Conservation (phyloP, 768 basidiomycete species). For the Boletus reticuloceps region DNA sequence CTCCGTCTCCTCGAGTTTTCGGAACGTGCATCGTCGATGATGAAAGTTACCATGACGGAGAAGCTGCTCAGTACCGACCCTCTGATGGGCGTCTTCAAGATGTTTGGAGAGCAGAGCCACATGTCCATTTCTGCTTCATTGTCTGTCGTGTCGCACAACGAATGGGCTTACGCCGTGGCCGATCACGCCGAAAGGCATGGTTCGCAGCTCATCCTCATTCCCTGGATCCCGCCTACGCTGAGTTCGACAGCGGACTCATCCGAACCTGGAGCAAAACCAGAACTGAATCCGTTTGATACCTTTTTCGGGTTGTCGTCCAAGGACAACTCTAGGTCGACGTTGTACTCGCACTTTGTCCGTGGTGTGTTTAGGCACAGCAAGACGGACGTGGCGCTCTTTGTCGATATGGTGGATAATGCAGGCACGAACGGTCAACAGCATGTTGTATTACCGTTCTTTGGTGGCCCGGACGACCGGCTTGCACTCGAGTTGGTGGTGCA, state of each 20-base stretch:
- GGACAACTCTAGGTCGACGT: constrained; percentile 51
- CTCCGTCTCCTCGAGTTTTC: constrained; percentile 89
- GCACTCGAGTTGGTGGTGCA: constrained; percentile 82
- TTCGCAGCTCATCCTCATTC: constrained; percentile 77
- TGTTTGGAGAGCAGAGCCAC: constrained; percentile 70
- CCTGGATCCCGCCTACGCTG: constrained; percentile 64
- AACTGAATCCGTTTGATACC: constrained; percentile 70
- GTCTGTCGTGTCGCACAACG: constrained; percentile 71
- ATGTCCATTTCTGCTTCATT: constrained; percentile 67
- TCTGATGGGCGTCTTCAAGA: constrained; percentile 68
- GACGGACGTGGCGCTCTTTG: constrained; percentile 79
- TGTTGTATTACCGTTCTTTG: constrained; percentile 87
- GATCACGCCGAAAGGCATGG: constrained; percentile 53
- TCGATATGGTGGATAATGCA: constrained; percentile 57
- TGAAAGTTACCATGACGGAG: constrained; percentile 77
- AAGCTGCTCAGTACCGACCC: constrained; percentile 69
- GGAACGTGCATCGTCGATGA: constrained; percentile 81
- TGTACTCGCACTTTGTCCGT: constrained; percentile 84
- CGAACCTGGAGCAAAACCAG: constrained; percentile 20
- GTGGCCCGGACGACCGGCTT: constrained; percentile 90
- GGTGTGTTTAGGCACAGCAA: constrained; percentile 71
- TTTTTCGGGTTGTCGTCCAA: constrained; percentile 58
- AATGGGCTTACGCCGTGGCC: constrained; percentile 66
- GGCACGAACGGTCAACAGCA: constrained; percentile 44
- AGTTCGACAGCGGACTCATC: constrained; percentile 28